These are phyloP conservation scores for Aspergillus sclerotiicarbonarius DNA, from an alignment of 495 filamentous ascomycete genomes.

Conservation along the genomic window DNA sequence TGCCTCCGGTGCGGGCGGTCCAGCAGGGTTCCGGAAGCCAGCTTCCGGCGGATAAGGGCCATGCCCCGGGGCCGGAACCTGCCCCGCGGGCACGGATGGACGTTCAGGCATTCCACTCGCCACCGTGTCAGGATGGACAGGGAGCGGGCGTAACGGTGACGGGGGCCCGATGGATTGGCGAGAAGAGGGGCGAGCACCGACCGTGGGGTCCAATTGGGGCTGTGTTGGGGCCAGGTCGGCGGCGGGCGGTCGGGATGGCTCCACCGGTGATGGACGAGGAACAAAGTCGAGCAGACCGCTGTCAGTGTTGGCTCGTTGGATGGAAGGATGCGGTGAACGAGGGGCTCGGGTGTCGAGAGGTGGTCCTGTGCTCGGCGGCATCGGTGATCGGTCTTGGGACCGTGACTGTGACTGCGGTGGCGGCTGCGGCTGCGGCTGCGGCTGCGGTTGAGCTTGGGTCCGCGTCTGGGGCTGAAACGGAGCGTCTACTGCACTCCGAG, in stretches of 20 bases:
- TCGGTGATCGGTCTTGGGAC: slow-evolving; percentile 25
- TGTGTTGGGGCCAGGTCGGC: slow-evolving; percentile 25
- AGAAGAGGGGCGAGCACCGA: slow-evolving; percentile 51
- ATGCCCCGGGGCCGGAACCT: neutral
- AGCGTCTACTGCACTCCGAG: neutral
- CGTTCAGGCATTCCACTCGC: slow-evolving; percentile 23
- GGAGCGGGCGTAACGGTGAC: slow-evolving; percentile 28
- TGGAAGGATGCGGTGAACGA: slow-evolving; percentile 17
- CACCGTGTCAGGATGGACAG: slow-evolving; percentile 25
- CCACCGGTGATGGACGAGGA: slow-evolving; percentile 40
- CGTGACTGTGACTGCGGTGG: neutral
- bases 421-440: neutral
- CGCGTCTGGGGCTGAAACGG: neutral
- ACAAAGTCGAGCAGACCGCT: slow-evolving; percentile 38
- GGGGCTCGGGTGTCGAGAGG: slow-evolving; percentile 16
- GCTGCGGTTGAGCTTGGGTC: neutral
- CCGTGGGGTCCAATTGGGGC: slow-evolving; percentile 23
- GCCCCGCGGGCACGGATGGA: slow-evolving; percentile 28
- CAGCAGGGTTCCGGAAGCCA: slow-evolving; percentile 14
- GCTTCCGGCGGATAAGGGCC: slow-evolving; percentile 20
- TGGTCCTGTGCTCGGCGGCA: slow-evolving; percentile 21
- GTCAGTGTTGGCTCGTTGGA: slow-evolving; percentile 35
- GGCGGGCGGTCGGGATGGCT: slow-evolving; percentile 27
- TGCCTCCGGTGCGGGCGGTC: slow-evolving; percentile 30
- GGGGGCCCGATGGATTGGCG: slow-evolving; percentile 53